These are phyloP conservation scores for Sphagnurus paluster DNA, from an alignment of 1,284 basidiomycete genomes.

Conservation along the genomic window DNA sequence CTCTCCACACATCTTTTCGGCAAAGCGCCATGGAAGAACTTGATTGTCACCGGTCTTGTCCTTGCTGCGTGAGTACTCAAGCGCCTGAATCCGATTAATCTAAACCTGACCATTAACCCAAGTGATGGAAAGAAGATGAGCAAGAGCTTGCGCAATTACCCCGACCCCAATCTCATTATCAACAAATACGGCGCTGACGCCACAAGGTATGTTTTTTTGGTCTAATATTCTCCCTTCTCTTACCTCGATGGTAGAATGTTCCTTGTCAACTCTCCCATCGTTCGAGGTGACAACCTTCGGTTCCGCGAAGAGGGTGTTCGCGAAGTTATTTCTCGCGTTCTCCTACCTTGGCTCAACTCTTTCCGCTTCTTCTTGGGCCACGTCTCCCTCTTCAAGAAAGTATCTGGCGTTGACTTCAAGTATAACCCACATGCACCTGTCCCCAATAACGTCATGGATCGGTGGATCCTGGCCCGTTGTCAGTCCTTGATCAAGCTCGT, in stretches of 20 bases:
- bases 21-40: conserved; percentile 96
- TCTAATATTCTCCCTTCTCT: neutral
- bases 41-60: conserved; percentile 95
- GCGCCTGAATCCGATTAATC: neutral
- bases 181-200: conserved; percentile 96
- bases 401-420: conserved; percentile 76
- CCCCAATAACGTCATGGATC: conserved; percentile 95
- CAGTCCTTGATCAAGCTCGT: conserved; percentile 95
- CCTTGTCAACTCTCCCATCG: conserved; percentile 98
- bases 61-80: conserved; percentile 75
- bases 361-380: conserved; percentile 99
- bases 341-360: conserved; percentile 98
- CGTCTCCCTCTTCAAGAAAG: conserved; percentile 86
- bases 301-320: conserved; percentile 99
- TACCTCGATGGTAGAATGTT: conserved; percentile 68
- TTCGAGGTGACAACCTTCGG: conserved; percentile 95
- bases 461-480: conserved; percentile 97
- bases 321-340: conserved; percentile 92
- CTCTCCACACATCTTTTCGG: conserved; percentile 94
- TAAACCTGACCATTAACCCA: conserved; percentile 1
- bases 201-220: conserved; percentile 59
- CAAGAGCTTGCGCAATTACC: conserved; percentile 97
- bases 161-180: conserved; percentile 94
- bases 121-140: conserved; percentile 99
- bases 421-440: conserved; percentile 88